Evolutionary conservation across 345 rosid species (phyloP), one percentile per base, ranked within the genome.

Genomic region (Schrenkiella parvula): DNA sequence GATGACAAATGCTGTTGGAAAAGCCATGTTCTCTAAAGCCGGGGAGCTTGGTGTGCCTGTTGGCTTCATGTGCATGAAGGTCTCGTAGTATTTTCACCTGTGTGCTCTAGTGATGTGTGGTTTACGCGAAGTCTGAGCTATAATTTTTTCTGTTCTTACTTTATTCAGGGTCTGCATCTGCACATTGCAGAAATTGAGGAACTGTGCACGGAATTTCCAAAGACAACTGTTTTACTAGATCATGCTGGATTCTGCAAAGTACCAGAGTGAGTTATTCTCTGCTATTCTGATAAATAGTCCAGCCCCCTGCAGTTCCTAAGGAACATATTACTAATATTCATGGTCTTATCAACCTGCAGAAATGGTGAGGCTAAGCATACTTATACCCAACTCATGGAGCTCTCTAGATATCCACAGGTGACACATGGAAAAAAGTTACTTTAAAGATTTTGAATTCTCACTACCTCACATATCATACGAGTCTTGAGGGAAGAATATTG

Each of bases 51-150:
- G 92, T 28, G 80, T 91, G 35, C 95, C 97, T 29, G 98, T 89
- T 77, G 92, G 96, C 74, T 86, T 93, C 84, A 84, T 93, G 96
- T 93, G 97, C 77, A 83, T 93, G 87, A 93, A 93, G 93, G 98
- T 90, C 78, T 68, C 3, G 4, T 70, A 47, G 8, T 64, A 18
- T 1, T 4, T 29, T 44, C 12, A 66, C 21, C 28, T 47, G 3
- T 63, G 22, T 64, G 44, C 60, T 44, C 65, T 54, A 54, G 21
- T n/a, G n/a, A 14, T 53, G 7, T 37, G 37, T 44, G 19, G n/a
- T 53, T 19, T 26, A 32, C 11, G 42, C 0, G 0, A 69, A 68
- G 52, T n/a, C n/a, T n/a, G n/a, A n/a, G n/a, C n/a, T n/a, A n/a
- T n/a, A n/a, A n/a, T n/a, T n/a, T n/a, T n/a, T n/a, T n/a, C n/a